Base-by-base conservation (phyloP, 1,139 yeast genomes). In the Pichia cactophila region DNA sequence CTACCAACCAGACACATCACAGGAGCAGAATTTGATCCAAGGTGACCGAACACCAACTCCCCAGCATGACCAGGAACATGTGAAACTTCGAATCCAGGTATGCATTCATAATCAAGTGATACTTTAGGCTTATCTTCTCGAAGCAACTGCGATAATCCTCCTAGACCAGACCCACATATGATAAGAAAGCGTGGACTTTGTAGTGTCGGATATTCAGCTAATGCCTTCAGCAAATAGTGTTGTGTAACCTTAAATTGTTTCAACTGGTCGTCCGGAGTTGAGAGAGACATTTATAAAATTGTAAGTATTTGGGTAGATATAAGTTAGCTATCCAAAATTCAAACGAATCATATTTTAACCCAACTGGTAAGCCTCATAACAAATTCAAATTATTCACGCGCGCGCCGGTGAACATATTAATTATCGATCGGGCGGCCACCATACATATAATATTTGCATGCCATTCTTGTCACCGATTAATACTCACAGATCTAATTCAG, bases 1-100 rank as follows among this genome's bases (percentile, higher is more conserved):
- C 97, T 74, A 7, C 97, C 97, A 50, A 87, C 88, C 96, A 90
- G 89, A 60, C 96, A 83, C 67, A 90, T 78, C 0, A 90, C 95
- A 0, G 95, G 94, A 0, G 83, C 86, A 47, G 73, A 74, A 40
- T 80, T 81, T 11, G 59, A 57, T 1, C 94, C 94, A 59, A 90
- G 82, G 39, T 68, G 67, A 2, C 97, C 97, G 64, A 88, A 83
- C 6, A 89, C 72, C 28, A 92, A 73, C 60, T 82, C 78, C 0
- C 97, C 97, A 7, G 81, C 83, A 63, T 92, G 98, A 0, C 97
- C 98, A 9, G 81, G 80, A 2, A 90, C 96, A 0, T 97, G 90
- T 2, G 96, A 85, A 1, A 69, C 63, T 61, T 77, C 77, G 67
- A 90, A 90, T 1, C 94, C 88, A 0, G 97, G 97, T 46, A 92